Conservation (phyloP, 2,329 filamentous ascomycete genomes). For the Talaromyces sp. region DNA sequence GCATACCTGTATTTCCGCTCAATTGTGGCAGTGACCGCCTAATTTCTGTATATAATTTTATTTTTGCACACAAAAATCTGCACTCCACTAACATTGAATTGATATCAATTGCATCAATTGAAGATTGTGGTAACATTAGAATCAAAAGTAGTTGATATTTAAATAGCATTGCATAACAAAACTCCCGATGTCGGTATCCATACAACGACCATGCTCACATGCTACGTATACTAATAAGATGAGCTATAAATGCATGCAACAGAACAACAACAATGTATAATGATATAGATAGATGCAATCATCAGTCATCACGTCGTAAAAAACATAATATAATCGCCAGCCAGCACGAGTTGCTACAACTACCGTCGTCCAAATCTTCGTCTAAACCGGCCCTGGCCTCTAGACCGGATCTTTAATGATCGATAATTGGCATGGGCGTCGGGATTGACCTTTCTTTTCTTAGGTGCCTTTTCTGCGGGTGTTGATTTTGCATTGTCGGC, state of each 20-base stretch:
- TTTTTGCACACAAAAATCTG: not conserved
- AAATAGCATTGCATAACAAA: not conserved
- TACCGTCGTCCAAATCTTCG: constrained; percentile 19
- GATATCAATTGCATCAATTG: no score
- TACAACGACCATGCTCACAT: not conserved
- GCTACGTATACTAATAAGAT: not conserved
- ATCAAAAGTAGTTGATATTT: not conserved
- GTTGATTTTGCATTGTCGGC: not conserved
- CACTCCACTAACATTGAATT: not conserved
- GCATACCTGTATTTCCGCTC: not conserved
- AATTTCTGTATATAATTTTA: not conserved
- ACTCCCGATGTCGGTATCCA: not conserved
- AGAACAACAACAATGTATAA: not conserved
- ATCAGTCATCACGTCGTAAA: not conserved
- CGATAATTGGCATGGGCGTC: constrained; percentile 46
- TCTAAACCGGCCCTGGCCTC: constrained; percentile 33
- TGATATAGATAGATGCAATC: not conserved
- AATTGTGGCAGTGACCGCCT: not conserved
- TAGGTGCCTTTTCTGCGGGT: constrained; percentile 19
- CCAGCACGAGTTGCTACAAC: not conserved
- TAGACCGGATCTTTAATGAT: constrained; percentile 42
- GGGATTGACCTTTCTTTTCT: constrained; percentile 37
- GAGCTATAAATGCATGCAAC: not conserved
- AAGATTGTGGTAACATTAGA: not conserved
- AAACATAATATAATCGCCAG: not conserved